These are phyloP conservation scores for Dentipellis sp. DNA, from an alignment of 768 basidiomycete species.

Conservation along the genomic window DNA sequence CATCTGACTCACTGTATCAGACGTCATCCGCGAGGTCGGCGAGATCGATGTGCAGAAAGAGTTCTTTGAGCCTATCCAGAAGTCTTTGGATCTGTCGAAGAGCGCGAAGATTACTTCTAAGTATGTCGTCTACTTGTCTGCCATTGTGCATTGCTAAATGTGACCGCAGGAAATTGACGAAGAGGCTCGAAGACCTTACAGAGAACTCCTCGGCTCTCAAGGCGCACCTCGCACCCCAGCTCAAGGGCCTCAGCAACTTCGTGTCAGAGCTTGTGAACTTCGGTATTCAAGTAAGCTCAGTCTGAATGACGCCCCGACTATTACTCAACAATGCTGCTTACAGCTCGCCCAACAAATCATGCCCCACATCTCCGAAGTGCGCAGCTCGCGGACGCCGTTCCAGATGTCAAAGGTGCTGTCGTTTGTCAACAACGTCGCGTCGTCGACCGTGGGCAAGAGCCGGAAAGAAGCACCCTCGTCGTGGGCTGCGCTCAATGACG, in stretches of 20 bases:
- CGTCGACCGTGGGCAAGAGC: constrained; percentile 59
- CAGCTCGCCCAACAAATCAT: constrained; percentile 87
- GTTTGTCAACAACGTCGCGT: constrained; percentile 67
- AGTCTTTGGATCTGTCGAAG: constrained; percentile 73
- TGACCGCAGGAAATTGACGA: constrained; percentile 68
- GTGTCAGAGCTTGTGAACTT: constrained; percentile 84
- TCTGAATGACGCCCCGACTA: background rate
- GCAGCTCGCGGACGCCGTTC: constrained; percentile 70
- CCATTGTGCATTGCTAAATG: background rate
- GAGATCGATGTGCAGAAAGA: constrained; percentile 67
- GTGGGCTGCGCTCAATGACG: constrained; percentile 72
- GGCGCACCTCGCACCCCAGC: constrained; percentile 58
- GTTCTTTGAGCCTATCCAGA: constrained; percentile 76
- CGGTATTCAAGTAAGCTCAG: constrained; percentile 65
- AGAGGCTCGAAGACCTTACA: constrained; percentile 74
- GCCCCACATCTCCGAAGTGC: constrained; percentile 76
- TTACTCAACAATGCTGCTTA: background rate
- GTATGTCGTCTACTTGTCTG: constrained; percentile 30
- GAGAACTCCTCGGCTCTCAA: constrained; percentile 66
- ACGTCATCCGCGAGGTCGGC: constrained; percentile 63
- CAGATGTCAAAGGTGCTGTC: constrained; percentile 60
- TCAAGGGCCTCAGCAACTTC: constrained; percentile 61
- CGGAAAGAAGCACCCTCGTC: constrained; percentile 54
- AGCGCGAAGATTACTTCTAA: constrained; percentile 72
- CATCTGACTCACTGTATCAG: constrained; percentile 27